Evolutionary conservation across 2,329 filamentous ascomycete genomes (phyloP).

Genomic region (Venturia pyrina): DNA sequence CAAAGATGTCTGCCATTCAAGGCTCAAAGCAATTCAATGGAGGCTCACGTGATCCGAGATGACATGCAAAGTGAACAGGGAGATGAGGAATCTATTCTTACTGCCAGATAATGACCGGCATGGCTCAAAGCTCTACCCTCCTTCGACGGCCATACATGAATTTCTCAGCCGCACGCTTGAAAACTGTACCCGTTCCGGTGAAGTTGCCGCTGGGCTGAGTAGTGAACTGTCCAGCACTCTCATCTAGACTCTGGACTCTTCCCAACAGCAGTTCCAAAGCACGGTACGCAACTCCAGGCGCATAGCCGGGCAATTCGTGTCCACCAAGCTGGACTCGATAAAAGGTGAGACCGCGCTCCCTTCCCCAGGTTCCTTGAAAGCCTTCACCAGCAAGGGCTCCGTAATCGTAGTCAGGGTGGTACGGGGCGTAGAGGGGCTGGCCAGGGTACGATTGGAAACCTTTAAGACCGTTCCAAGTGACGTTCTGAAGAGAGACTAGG

Average conservation of each 20-base stretch:
- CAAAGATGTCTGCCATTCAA: too few species aligned
- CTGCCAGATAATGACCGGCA: too few species aligned
- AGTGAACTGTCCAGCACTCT: conserved; percentile 2
- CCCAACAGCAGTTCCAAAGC: conserved; percentile 34
- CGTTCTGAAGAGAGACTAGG: conserved; percentile 42
- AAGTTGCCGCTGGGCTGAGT: neutral
- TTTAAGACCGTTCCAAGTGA: conserved; percentile 42
- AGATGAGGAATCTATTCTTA: too few species aligned
- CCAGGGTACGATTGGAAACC: conserved; percentile 35
- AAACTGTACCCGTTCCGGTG: neutral
- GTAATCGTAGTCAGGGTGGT: conserved; percentile 32
- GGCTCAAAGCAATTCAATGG: too few species aligned
- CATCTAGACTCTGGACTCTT: neutral
- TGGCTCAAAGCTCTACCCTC: neutral
- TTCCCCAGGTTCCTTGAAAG: conserved; percentile 30
- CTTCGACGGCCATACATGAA: neutral
- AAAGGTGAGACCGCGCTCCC: conserved; percentile 37
- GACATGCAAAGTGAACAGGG: too few species aligned
- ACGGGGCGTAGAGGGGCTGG: conserved; percentile 32
- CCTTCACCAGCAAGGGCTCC: conserved; percentile 32
- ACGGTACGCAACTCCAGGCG: conserved; percentile 32
- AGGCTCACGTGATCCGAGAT: too few species aligned
- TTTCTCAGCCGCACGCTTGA: neutral
- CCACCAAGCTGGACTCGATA: conserved; percentile 33
- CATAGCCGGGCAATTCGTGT: conserved; percentile 34